phyloP scores from a whole-genome alignment of 2,329 filamentous ascomycete genomes.

The Aspergillaceae sp. region DNA sequence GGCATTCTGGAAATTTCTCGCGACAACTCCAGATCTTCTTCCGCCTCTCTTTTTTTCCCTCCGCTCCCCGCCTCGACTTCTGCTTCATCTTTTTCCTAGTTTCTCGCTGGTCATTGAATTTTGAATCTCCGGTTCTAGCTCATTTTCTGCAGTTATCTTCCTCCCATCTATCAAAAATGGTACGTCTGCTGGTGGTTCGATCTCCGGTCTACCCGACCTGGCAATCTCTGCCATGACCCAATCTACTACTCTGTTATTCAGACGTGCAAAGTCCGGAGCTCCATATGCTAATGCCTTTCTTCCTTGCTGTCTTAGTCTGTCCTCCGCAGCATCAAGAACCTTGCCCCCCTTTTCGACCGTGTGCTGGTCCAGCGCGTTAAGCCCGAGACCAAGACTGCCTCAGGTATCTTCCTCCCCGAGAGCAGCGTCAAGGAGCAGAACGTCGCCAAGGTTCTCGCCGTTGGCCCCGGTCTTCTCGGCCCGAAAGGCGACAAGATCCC shows the following conservation, averaged over 20 bases:
- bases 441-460: slow-evolving; percentile 91
- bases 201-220: neutral
- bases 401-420: slow-evolving; percentile 96
- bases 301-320: slow-evolving; percentile 37
- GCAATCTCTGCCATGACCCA: slow-evolving; percentile 1
- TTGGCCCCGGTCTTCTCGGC: slow-evolving; percentile 80
- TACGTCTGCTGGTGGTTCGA: slow-evolving; percentile 9
- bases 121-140: neutral
- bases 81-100: slow-evolving; percentile 3
- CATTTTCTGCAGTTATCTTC: slow-evolving; percentile 1
- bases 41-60: slow-evolving; percentile 23
- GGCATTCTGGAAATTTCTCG: slow-evolving; percentile 40
- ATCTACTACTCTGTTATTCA: neutral
- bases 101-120: too few species aligned
- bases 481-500: slow-evolving; percentile 81
- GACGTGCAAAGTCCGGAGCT: neutral
- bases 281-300: slow-evolving; percentile 3
- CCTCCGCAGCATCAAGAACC: slow-evolving; percentile 89
- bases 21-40: slow-evolving; percentile 25
- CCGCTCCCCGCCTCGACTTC: slow-evolving; percentile 15
- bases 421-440: slow-evolving; percentile 96
- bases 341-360: slow-evolving; percentile 92
- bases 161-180: slow-evolving; percentile 14
- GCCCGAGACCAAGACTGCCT: slow-evolving; percentile 90
- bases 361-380: slow-evolving; percentile 97